Evolutionary conservation across 116 monocot genomes (phyloP), one percentile per base, ranked within the genome.

Genomic region (Iris pallida): DNA sequence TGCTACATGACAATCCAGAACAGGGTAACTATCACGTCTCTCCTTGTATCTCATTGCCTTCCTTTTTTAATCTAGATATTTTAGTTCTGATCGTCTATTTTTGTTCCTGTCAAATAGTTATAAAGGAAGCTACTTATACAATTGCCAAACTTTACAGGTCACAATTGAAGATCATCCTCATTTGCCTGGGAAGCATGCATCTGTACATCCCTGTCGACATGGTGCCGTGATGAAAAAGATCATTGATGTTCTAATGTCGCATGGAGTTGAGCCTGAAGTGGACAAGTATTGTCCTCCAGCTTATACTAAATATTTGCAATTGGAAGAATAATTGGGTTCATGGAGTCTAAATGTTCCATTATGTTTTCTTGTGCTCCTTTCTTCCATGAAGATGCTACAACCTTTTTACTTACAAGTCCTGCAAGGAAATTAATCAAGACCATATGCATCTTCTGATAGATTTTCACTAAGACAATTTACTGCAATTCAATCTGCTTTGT

Each of bases 161-260:
- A 94, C 94, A n/a, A 94, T 90, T 76, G 94, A 94, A 71, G 94
- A 94, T 68, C 94, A 94, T 74, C 94, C 94, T 66, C 94, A 94
- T 73, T 69, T 90, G 64, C 80, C 84, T 46, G 94, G 94, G 45
- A 94, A 94, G 69, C 94, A 94, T 75, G 94, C 94, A 45, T 94
- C 94, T 44, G 82, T 94, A 5, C 94, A 94, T 74, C 94, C 94
- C 2, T 94, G 94, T 68, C 74, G 79, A 20, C 94, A 94, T 73
- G 94, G 82, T n/a, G 90, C 87, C 60, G 94, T 94, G 41, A 94
- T 94, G 94, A 94, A 94, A 69, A 94, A 94, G 79, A 90, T 94
- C 18, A 87, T 94, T 70, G 94, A 94, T 64, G 90, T 90, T 59
- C 68, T 84, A 15, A 87, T 94, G 82, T 90, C 90, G 55, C 77